Base-by-base conservation (phyloP, 805 yeast species). In the Cyberlindnera xylosilytica region DNA sequence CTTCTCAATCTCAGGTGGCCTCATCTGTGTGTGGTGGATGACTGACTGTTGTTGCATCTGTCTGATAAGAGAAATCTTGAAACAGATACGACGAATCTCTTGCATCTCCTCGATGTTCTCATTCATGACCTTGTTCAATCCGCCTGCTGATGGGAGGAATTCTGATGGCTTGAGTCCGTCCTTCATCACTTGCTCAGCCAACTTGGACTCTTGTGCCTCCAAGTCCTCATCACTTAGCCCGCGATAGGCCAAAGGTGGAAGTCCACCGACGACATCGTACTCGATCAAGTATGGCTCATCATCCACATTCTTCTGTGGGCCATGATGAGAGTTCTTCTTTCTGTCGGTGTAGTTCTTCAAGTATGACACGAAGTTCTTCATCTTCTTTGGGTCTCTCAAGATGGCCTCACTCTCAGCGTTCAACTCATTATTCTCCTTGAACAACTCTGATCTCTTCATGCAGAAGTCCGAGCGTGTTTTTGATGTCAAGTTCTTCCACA, bases 21-120 rank as follows among this genome's bases (percentile, higher is more conserved):
- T 76, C 72, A 81, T 68, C 54, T 83, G 91, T 0, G 88, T 74
- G 39, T 82, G 83, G 56, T 84, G 91, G 38, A 84, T 68, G 61
- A 79, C 81, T 45, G 79, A 83, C 38, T 83, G 87, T 16, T 84
- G 84, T 63, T 93, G 98, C 83, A 93, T 83, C 57, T 90, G 90
- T 51, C 96, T 72, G 45, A 93, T 87, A 37, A 89, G 67, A 4
- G 91, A 81, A 17, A 93, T 87, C 61, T 90, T 90, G 65, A 88
- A 86, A 60, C 97, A 90, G 4, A 87, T 72, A 50, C 82, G 85
- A 44, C 99, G 70, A 27, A 93, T 85, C 52, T 88, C 88, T 65
- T 91, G 97, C 72, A 93, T 87, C 49, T 83, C 76, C 1, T 71
- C 66, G 34, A 93, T 81, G 53, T 90, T 93, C 17, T 74, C 72